A percentile compares a stretch with the other conserved stretches of the same genome.
Conservation (phyloP, 805 yeast genomes). For the Zygoascus bituminiphila region DNA sequence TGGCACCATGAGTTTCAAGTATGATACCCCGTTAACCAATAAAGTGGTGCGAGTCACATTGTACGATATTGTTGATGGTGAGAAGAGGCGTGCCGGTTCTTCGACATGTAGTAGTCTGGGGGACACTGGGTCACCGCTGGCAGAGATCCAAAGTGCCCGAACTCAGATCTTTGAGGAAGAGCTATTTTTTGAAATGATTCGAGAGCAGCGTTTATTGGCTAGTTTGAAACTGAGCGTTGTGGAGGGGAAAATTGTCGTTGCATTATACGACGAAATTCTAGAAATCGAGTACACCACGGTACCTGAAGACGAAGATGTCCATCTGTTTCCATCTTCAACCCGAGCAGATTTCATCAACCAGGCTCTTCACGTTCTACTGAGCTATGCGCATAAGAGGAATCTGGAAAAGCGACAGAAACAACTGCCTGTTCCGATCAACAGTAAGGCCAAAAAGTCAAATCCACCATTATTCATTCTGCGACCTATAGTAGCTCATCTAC, state of each 20-base stretch:
- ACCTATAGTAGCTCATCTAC: conserved; percentile 29
- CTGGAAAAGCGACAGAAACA: conserved; percentile 25
- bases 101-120: conserved; percentile 7
- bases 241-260: conserved; percentile 56
- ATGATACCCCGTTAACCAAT: conserved; percentile 31
- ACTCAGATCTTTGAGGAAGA: conserved; percentile 82
- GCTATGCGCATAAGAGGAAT: conserved; percentile 46
- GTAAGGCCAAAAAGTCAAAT: neutral
- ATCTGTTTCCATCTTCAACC: conserved; percentile 24
- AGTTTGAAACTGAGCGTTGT: conserved; percentile 63
- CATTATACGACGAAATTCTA: conserved; percentile 54
- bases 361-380: conserved; percentile 52
- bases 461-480: conserved; percentile 21
- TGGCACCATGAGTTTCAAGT: conserved; percentile 38
- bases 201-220: conserved; percentile 64
- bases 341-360: conserved; percentile 48
- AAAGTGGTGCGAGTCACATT: conserved; percentile 54
- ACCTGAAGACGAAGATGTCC: conserved; percentile 26
- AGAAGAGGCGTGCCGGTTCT: conserved; percentile 12
- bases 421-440: neutral
- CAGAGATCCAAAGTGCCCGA: conserved; percentile 59
- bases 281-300: conserved; percentile 58
- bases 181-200: conserved; percentile 63
- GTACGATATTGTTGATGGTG: conserved; percentile 31
- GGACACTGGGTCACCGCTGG: conserved; percentile 31